Evolutionary conservation across 108 stramenopile genomes (phyloP), one percentile per base, ranked within the genome.

Genomic region (Cylindrotheca closterium): DNA sequence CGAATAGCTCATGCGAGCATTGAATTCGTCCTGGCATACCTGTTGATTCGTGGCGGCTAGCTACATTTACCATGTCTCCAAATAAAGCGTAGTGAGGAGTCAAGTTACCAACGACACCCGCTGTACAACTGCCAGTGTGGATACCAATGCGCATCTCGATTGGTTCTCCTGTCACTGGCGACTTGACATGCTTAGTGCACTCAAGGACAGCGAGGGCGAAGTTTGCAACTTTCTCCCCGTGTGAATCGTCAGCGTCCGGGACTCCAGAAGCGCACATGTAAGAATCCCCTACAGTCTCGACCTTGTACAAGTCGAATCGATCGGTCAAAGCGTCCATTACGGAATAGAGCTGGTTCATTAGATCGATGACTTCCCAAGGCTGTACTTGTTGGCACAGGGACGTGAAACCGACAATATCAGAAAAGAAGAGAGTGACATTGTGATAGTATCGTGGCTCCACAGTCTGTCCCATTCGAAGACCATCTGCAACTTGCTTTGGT

Each of bases 351-450:
- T 60, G 70, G 50, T 80, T 73, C 30, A 80, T 55, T 75, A 80
- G 75, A 46, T 80, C 79, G 53, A 73, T 62, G 15, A 80, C 74
- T 45, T 76, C 62, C 74, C 64, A 71, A 23, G 79, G 75, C 15
- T 60, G 52, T 12, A 80, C 33, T 19, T 65, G 57, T 27, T 61
- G 52, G 23, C 70, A 70, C 8, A 79, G 66, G 1, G 30, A 53
- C 34, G 79, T 79, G 55, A 79, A 79, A 15, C 74, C 70, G 12
- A 71, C 74, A 15, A 79, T 50, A 56, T 74, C 73, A 2, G 53
- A 58, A 33, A 51, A 51, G 2, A 60, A 31, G 23, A 59, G 32
- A 10, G 67, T 75, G 12, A 75, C 74, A 51, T 75, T 51, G 21
- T 75, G 54, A 50, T 75, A 60, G 1, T 50, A 15, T 7, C 28